A percentile compares a stretch with the other conserved stretches of the same genome.
Conservation (phyloP, 2,329 filamentous ascomycete genomes). For the Epichloe gansuensis region DNA sequence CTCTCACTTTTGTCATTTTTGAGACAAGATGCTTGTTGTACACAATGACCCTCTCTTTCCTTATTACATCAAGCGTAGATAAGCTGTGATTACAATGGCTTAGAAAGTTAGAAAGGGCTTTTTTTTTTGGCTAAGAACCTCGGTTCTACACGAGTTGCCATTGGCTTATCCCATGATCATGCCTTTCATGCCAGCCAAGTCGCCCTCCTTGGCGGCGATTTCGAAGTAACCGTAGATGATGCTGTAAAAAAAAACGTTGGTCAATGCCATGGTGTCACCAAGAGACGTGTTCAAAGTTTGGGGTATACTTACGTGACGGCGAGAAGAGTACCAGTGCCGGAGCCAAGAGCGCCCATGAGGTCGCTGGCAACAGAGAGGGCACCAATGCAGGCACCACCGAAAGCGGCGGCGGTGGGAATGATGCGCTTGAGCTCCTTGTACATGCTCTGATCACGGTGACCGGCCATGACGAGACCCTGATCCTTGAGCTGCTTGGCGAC, state of each 20-base stretch:
- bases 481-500: constrained; percentile 99
- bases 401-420: constrained; percentile 94
- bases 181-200: constrained; percentile 70
- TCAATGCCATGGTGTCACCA: neutral
- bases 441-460: constrained; percentile 99
- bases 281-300: neutral
- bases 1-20: neutral
- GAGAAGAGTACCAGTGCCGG: constrained; percentile 92
- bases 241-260: constrained; percentile 28
- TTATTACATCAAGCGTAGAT: neutral
- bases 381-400: constrained; percentile 97
- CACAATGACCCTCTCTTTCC: neutral
- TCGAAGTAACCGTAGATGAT: constrained; percentile 99
- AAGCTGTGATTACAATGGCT: neutral
- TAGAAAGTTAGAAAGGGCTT: neutral
- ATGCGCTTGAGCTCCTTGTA: constrained; percentile 99
- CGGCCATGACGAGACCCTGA: constrained; percentile 97
- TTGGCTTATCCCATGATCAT: constrained; percentile 53
- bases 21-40: constrained; percentile 6
- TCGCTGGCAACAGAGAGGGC: constrained; percentile 91
- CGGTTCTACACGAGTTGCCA: neutral
- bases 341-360: constrained; percentile 88
- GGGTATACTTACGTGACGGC: constrained; percentile 81
- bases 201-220: constrained; percentile 96
- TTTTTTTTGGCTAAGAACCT: neutral